Conservation (phyloP, 1,139 yeast genomes). For the Eremothecium cymbalariae region DNA sequence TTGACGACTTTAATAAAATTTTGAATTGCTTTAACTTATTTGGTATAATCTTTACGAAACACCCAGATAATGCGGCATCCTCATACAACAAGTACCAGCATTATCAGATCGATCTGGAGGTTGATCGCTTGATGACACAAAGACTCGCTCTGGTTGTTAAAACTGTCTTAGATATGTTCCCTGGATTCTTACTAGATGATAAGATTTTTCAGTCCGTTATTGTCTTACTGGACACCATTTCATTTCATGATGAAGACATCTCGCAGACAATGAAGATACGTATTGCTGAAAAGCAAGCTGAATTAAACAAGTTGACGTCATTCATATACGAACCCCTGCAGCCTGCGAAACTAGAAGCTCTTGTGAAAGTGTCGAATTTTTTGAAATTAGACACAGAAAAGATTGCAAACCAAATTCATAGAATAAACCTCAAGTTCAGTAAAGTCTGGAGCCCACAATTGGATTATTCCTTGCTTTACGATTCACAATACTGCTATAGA, state of each 20-base stretch:
- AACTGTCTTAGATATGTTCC: constrained; percentile 40
- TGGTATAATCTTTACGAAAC: constrained; percentile 34
- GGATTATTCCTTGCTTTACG: constrained; percentile 51
- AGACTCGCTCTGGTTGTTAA: constrained; percentile 42
- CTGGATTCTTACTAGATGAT: constrained; percentile 48
- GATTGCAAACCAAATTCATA: constrained; percentile 48
- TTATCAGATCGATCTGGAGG: constrained; percentile 27
- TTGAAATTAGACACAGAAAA: constrained; percentile 43
- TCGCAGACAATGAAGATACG: constrained; percentile 38
- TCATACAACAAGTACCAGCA: constrained; percentile 11
- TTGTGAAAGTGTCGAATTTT: constrained; percentile 33
- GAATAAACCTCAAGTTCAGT: constrained; percentile 50
- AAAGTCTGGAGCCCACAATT: constrained; percentile 66
- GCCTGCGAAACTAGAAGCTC: constrained; percentile 15
- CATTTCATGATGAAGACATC: constrained; percentile 40
- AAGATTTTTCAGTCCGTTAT: constrained; percentile 39
- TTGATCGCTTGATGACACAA: constrained; percentile 35
- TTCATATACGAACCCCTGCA: constrained; percentile 13
- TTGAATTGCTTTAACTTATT: constrained; percentile 43
- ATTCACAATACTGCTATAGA: constrained; percentile 34
- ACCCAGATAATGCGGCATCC: constrained; percentile 18
- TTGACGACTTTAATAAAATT: constrained; percentile 50
- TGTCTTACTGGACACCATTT: constrained; percentile 39
- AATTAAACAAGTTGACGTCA: constrained; percentile 34
- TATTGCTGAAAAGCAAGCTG: constrained; percentile 37